Evolutionary conservation across 208 protist genomes (phyloP), one percentile per base, ranked within the genome.

Genomic region (Wallacemonas sp.): DNA sequence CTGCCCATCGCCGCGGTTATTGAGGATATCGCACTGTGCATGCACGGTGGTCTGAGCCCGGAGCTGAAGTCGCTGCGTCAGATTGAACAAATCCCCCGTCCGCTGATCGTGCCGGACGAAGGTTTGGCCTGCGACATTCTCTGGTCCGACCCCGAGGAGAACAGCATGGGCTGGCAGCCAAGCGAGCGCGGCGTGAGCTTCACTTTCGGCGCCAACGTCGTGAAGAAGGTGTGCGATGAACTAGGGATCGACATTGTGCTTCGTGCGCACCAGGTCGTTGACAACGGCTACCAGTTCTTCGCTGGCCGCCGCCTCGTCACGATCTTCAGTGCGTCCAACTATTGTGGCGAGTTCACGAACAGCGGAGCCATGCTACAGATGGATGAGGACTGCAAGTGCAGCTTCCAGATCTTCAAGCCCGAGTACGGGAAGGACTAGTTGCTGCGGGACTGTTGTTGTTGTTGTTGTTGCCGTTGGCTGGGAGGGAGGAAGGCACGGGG

Each of bases 1-100:
- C 78, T 99, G 5, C 99, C 99, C 44, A 91, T 99, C 41, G 96
- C 98, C 2, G 99, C 98, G 27, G 95, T 99, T 61, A 98, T 99
- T 41, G 98, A 99, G 70, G 98, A 99, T 64, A 99, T 99, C 68
- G 99, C 99, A 66, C 99, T 99, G 67, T 99, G 98, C 81, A 99
- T 98, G 68, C 98, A 99, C 71, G 98, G 98, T 55, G 98, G 98
- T 44, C 88, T 99, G 8, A 97, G 86, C 1, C 99, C 99, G 21
- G 94, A 99, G 72, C 83, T 99, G 17, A 84, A 97, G 44, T 81
- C 87, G 34, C 92, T 99, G 86, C 92, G 98, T 1, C 94, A 99
- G 70, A 98, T 99, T 58, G 84, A 93, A 60, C 93, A 96, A 68
- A 97, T 99, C 62, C 67, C 88, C 24, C 89, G 99, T 9, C 99